phyloP scores from a whole-genome alignment of 1,284 basidiomycete genomes.

The Leccinum variabile region DNA sequence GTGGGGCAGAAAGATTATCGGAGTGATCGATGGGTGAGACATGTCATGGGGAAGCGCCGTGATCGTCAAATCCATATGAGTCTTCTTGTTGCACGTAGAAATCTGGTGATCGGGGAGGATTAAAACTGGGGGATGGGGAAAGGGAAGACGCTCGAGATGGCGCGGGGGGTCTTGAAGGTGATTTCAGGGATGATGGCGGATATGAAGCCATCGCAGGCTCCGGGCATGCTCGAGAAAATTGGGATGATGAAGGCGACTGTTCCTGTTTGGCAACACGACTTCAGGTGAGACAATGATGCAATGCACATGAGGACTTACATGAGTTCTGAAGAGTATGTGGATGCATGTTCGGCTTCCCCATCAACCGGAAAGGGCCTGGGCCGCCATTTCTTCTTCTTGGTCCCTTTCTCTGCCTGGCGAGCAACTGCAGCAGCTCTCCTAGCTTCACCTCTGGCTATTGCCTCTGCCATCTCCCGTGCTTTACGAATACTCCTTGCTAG shows the following conservation, averaged over 20 bases:
- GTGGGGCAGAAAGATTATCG: slow-evolving; percentile 9
- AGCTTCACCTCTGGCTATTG: slow-evolving; percentile 17
- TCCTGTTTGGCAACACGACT: slow-evolving; percentile 12
- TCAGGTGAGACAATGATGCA: slow-evolving; percentile 1
- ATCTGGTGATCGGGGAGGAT: slow-evolving; percentile 10
- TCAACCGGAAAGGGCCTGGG: slow-evolving; percentile 36
- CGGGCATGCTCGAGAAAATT: slow-evolving; percentile 14
- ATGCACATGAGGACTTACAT: slow-evolving; percentile 16
- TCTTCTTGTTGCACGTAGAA: slow-evolving; percentile 19
- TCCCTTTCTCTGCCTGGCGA: slow-evolving; percentile 10
- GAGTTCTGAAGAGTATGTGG: background rate
- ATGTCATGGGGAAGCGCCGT: slow-evolving; percentile 1
- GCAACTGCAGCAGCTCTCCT: slow-evolving; percentile 15
- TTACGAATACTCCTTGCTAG: slow-evolving; percentile 26
- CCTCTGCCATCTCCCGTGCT: slow-evolving; percentile 27
- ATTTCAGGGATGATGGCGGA: slow-evolving; percentile 8
- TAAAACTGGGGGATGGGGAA: slow-evolving; percentile 7
- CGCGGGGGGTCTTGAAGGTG: background rate
- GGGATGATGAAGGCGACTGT: slow-evolving; percentile 1
- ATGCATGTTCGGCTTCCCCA: background rate
- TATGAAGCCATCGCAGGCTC: slow-evolving; percentile 11
- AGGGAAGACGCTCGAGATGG: slow-evolving; percentile 13
- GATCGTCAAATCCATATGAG: slow-evolving; percentile 11
- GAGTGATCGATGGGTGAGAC: slow-evolving; percentile 7
- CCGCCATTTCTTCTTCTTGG: slow-evolving; percentile 24